phyloP scores from a whole-genome alignment of 2,329 filamentous ascomycete genomes.

The Neofusicoccum sp. region DNA sequence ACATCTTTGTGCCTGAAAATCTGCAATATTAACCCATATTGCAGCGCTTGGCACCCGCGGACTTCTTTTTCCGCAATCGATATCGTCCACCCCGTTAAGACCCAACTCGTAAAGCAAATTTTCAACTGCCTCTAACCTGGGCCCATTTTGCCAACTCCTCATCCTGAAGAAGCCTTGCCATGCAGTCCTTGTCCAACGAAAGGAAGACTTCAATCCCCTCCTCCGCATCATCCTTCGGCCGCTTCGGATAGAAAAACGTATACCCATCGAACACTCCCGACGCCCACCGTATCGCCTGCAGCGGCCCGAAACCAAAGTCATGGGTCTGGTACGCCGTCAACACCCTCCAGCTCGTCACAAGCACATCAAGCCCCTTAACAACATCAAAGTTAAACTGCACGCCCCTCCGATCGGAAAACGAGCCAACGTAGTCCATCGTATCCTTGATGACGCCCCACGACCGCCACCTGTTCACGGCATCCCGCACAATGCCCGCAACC shows the following conservation, averaged over 20 bases:
- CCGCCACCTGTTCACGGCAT: constrained; percentile 24
- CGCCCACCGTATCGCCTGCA: constrained; percentile 22
- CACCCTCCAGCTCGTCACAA: constrained; percentile 28
- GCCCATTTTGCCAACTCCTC: constrained; percentile 24
- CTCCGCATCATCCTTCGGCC: constrained; percentile 20
- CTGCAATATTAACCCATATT: no score
- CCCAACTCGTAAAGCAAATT: no score
- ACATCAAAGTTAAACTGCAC: constrained; percentile 24
- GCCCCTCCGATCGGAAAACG: constrained; percentile 23
- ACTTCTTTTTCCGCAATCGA: no score
- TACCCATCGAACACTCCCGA: constrained; percentile 22
- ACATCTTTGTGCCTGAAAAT: no score
- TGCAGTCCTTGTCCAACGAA: constrained; percentile 19
- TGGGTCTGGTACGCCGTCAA: constrained; percentile 27
- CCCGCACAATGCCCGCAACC: constrained; percentile 25
- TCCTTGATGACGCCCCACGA: constrained; percentile 22
- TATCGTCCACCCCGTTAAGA: no score
- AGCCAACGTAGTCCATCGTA: constrained; percentile 25
- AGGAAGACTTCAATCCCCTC: constrained; percentile 25
- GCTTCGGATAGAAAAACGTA: constrained; percentile 22
- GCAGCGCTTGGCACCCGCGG: no score
- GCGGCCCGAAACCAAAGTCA: constrained; percentile 33
- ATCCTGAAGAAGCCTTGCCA: constrained; percentile 22
- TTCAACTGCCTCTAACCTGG: background rate
- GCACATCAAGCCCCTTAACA: constrained; percentile 27